These are phyloP conservation scores for Pseudocercospora fuligena DNA, from an alignment of 2,329 filamentous ascomycete genomes.

Conservation along the genomic window DNA sequence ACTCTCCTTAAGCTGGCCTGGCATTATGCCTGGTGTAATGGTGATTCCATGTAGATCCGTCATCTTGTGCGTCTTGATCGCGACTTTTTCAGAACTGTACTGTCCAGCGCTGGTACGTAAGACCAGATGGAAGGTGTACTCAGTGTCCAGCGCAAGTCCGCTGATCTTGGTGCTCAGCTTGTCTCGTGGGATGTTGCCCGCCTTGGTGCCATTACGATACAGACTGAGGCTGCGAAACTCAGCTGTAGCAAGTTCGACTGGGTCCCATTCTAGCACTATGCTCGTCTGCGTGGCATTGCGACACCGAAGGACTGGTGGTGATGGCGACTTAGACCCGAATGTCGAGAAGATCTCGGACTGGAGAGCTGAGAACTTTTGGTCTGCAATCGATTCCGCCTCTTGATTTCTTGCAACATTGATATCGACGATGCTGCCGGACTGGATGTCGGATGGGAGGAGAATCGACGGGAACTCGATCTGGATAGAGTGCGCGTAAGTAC, in stretches of 20 bases:
- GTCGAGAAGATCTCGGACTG: slow-evolving; percentile 85
- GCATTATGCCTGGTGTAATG: slow-evolving; percentile 86
- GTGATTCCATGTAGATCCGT: slow-evolving; percentile 95
- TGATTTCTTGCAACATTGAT: slow-evolving; percentile 92
- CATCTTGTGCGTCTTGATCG: slow-evolving; percentile 96
- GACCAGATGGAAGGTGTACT: slow-evolving; percentile 93
- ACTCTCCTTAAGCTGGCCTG: slow-evolving; percentile 71
- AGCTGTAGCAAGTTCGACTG: slow-evolving; percentile 88
- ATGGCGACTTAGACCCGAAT: slow-evolving; percentile 81
- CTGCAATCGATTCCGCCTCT: slow-evolving; percentile 73
- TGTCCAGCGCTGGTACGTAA: slow-evolving; percentile 89
- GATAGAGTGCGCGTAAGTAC: slow-evolving; percentile 3
- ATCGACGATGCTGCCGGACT: slow-evolving; percentile 95
- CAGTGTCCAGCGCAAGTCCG: slow-evolving; percentile 92
- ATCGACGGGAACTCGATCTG: slow-evolving; percentile 99
- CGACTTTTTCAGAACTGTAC: slow-evolving; percentile 79
- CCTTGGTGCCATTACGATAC: slow-evolving; percentile 95
- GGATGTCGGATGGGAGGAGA: slow-evolving; percentile 91
- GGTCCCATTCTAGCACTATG: slow-evolving; percentile 97
- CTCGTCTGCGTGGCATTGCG: slow-evolving; percentile 99
- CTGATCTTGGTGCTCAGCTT: slow-evolving; percentile 97
- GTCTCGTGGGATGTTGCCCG: slow-evolving; percentile 88
- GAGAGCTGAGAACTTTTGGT: slow-evolving; percentile 78
- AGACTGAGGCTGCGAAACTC: slow-evolving; percentile 87
- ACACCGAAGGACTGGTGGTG: slow-evolving; percentile 79